Evolutionary conservation across 768 basidiomycete genomes (phyloP), one percentile per base, ranked within the genome.

Genomic region (Lactarius trivialis): DNA sequence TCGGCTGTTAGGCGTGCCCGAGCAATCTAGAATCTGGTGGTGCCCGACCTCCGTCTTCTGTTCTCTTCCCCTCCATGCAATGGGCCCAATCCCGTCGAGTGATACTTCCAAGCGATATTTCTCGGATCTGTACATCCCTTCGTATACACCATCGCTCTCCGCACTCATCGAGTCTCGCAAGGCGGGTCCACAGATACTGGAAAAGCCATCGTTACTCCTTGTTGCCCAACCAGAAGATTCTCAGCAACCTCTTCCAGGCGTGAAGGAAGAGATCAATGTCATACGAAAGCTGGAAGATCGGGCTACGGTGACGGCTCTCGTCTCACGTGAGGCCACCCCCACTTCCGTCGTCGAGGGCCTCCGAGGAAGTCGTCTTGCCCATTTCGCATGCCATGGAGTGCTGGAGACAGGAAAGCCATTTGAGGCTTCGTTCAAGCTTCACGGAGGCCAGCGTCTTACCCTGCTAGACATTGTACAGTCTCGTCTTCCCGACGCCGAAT

Each of bases 11-110:
- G 41, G 41, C 9, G 19, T 43, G 9, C 41, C 41, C 3, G 41
- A 43, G 41, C 41, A 21, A 43, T 43, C 41, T 1, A 2, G 41
- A 43, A 3, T 43, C n/a, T 43, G 41, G 41, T 43, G n/a, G 41
- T 43, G 41, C 9, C 41, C 41, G 3, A 43, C 41, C 8, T 43
- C 41, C 4, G 41, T 43, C 9, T 43, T 43, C 41, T 43, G 41
- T 21, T 62, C 54, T 30, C 60, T 65, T 32, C 64, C 64, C 7
- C 33, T 65, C 9, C 64, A 65, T 30, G 60, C 60, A 17, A 55
- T 55, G 17, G 60, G 58, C 7, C 34, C 57, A 28, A 62, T 60
- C 41, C 19, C 30, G 1, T 43, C 36, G 2, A 19, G 37, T 34
- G 2, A 60, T 55, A 45, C 43, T 4, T 0, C 5, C 34, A 28